Base-by-base conservation (phyloP, 2,329 filamentous ascomycete species). In the Mollisia scopiformis region DNA sequence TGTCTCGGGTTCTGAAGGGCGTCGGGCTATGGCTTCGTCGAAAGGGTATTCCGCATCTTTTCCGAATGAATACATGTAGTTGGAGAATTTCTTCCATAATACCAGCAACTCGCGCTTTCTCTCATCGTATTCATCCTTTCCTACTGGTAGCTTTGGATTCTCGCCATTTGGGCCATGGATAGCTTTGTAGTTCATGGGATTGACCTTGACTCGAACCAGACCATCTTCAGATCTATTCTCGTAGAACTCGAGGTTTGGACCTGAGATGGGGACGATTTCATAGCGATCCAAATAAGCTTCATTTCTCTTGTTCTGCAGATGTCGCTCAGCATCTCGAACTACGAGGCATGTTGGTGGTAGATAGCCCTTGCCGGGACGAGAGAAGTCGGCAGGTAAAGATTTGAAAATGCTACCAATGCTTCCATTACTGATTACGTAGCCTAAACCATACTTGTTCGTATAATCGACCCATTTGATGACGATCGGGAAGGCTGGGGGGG, bases 381-480 rank as follows among this genome's bases (percentile, higher is more conserved):
- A 79, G 1, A 78, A 37, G 35, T 67, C 79, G 1, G 80, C 81
- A 13, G 73, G 73, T 2, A 82, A 81, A 56, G 87, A 83, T 60
- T 83, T 84, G 59, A 75, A 77, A 52, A 89, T 85, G 66, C 89
- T 93, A 16, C 91, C 91, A 21, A 93, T 88, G 63, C 88, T 92
- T 30, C 91, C 91, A 66, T 94, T 90, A 63, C 91, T 91, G 57
- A 95, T 79, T 60, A 94, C 92, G 71, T 94, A 95, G 35, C 91
- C 91, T 16, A 95, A 82, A 13, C 91, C 91, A 73, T 93, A 92
- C 73, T 93, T 93, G 75, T 93, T 92, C 61, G 90, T 92, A 74
- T 95, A 95, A 73, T 95, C 91, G 6, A 95, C 91, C 91, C 91
- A 95, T 72, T 93, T 92, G 11, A 89, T 84, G 13, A 89, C 86